phyloP scores from a whole-genome alignment of 768 basidiomycete species.

The Ephemerocybe angulata region DNA sequence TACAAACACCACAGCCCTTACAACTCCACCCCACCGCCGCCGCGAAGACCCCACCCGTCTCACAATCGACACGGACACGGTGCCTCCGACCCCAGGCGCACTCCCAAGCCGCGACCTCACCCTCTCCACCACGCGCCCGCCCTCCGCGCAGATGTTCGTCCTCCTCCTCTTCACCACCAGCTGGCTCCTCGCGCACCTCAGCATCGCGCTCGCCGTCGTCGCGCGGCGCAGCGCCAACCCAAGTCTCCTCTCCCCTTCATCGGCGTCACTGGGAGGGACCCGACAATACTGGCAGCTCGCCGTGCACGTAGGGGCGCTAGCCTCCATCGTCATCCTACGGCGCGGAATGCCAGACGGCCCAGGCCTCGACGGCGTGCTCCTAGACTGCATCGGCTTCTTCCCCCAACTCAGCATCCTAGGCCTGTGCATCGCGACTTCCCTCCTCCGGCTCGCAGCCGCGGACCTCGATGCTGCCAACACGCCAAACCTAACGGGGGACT shows the following conservation, averaged over 20 bases:
- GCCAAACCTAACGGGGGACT: too few relatives aligned
- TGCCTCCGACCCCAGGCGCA: constrained; percentile 12
- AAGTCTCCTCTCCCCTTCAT: too few relatives aligned
- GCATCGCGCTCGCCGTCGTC: constrained; percentile 43
- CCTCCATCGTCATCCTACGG: constrained; percentile 48
- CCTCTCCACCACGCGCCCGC: constrained; percentile 42
- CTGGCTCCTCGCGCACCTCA: constrained; percentile 56
- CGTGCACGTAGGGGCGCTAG: constrained; percentile 37
- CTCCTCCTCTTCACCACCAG: constrained; percentile 44
- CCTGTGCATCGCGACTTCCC: constrained; percentile 36
- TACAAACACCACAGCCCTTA: background rate
- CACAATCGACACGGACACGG: constrained; percentile 1
- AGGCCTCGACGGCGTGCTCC: constrained; percentile 40
- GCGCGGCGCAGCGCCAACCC: too few relatives aligned
- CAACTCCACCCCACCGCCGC: background rate
- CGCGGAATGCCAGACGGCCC: constrained; percentile 58
- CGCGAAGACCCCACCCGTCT: background rate
- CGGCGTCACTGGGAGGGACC: too few relatives aligned
- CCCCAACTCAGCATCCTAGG: constrained; percentile 53
- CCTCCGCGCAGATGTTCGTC: constrained; percentile 40
- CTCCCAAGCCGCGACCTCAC: constrained; percentile 41
- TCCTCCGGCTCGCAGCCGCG: constrained; percentile 39
- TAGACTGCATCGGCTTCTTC: constrained; percentile 56
- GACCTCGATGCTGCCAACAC: constrained; percentile 37
- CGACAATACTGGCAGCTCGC: constrained; percentile 34